phyloP scores from a whole-genome alignment of 1,284 basidiomycete species.

The Pseudozyma tsukubaensis region DNA sequence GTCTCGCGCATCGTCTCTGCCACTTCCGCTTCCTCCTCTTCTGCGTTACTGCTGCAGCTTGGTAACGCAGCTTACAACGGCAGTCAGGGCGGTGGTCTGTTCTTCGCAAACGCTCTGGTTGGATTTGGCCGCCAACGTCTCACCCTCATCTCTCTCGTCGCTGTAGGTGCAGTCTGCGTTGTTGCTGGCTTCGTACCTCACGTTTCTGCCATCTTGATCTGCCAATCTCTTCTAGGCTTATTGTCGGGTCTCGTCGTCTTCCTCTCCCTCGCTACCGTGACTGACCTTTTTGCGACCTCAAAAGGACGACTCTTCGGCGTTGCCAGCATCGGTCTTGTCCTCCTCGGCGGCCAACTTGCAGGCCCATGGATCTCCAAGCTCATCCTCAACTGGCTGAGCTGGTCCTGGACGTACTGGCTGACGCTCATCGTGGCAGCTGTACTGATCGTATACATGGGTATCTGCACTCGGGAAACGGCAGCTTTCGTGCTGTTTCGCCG shows the following conservation, averaged over 20 bases:
- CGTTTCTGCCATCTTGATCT: conserved; percentile 17
- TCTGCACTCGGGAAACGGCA: conserved; percentile 30
- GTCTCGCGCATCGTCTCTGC: conserved; percentile 20
- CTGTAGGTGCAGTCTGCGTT: conserved; percentile 27
- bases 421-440: conserved; percentile 38
- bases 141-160: conserved; percentile 24
- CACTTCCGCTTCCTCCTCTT: conserved; percentile 5
- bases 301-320: conserved; percentile 28
- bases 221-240: conserved; percentile 28
- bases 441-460: conserved; percentile 34
- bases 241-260: conserved; percentile 34
- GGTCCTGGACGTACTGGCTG: conserved; percentile 56
- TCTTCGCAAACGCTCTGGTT: conserved; percentile 38
- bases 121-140: conserved; percentile 40
- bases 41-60: conserved; percentile 11
- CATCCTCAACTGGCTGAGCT: conserved; percentile 22
- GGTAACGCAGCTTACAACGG: conserved; percentile 43
- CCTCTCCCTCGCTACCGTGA: conserved; percentile 26
- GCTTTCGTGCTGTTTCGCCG: conserved; percentile 43
- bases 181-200: conserved; percentile 44
- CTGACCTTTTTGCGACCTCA: conserved; percentile 47
- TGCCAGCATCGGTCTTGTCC: conserved; percentile 18
- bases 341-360: conserved; percentile 29
- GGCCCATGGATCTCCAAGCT: conserved; percentile 55
- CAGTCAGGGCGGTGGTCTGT: conserved; percentile 46